Base-by-base conservation (phyloP, 2,329 filamentous ascomycete species). In the Chalaropsis ovoidea region DNA sequence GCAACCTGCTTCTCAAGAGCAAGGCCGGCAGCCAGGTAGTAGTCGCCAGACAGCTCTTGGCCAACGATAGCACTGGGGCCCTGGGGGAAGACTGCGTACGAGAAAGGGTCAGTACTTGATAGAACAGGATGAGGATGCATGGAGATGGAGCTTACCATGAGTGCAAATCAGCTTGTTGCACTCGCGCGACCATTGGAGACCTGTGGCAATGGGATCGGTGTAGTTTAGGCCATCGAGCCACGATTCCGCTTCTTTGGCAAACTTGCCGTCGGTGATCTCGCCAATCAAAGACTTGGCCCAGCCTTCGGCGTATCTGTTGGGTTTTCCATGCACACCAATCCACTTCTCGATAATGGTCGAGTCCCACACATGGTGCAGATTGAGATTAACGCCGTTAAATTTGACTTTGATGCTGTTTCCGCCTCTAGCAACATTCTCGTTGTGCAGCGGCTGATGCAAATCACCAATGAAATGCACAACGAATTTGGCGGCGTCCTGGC, bases 291-390 rank as follows among this genome's bases (percentile, higher is more conserved):
- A 74, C n/a, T 76, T 75, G 1, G 85, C 82, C 82, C 85, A 88
- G 52, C 72, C 72, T 62, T 76, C 73, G 1, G 83, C 84, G 58
- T 79, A 75, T 4, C 74, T 72, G 67, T 80, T 83, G 0, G 80
- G 73, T 74, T 77, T 73, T 71, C 82, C 75, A 47, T 77, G 75
- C n/a, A 79, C 82, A 1, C 85, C 85, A 1, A 86, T 76, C 70
- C 82, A 75, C 71, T 85, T 82, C 75, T 88, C 85, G 0, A 83
- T 80, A 68, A 90, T 89, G 69, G 81, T 82, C 64, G 81, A 83
- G 72, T 90, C 88, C 87, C 87, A 90, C 17, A 89, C 82, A 67
- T 86, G 80, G 71, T 90, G 88, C 52, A 90, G 78, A 71, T 90
- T 90, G 65, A 82, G 79, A 35, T 77, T 73, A 39, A 74, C 73